Conservation (phyloP, 495 filamentous ascomycete genomes). For the Margaritispora aquatica region DNA sequence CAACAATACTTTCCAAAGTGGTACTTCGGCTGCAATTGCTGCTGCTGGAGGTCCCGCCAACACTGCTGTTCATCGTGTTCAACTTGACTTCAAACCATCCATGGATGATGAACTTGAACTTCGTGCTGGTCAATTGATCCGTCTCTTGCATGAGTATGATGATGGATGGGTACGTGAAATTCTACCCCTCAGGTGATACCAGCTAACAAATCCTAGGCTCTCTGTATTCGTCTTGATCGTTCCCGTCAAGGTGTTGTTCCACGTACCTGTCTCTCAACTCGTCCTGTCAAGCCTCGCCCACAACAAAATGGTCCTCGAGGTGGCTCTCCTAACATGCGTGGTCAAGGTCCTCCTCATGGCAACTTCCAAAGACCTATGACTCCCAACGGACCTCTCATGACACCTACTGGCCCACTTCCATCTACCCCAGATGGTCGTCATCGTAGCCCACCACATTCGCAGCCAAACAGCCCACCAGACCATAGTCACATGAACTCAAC, state of each 20-base stretch:
- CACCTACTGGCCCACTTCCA: constrained; percentile 39
- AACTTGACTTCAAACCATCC: constrained; percentile 90
- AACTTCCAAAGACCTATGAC: constrained; percentile 42
- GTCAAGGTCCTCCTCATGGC: constrained; percentile 33
- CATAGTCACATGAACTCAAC: constrained; percentile 54
- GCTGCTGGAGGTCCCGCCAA: constrained; percentile 50
- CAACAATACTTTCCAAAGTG: constrained; percentile 36
- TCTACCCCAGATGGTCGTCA: constrained; percentile 18
- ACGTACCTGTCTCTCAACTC: constrained; percentile 85
- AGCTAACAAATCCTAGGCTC: constrained; percentile 58
- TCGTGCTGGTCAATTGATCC: constrained; percentile 70
- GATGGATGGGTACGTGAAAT: constrained; percentile 83
- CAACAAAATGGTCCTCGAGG: constrained; percentile 44
- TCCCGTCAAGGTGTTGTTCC: constrained; percentile 90
- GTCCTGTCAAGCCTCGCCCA: constrained; percentile 81
- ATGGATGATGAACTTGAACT: constrained; percentile 88
- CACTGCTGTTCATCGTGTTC: constrained; percentile 74
- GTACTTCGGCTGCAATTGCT: constrained; percentile 44
- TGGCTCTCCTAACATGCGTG: constrained; percentile 37
- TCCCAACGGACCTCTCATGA: no score
- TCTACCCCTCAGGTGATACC: neutral
- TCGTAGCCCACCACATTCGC: constrained; percentile 45
- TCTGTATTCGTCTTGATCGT: constrained; percentile 85
- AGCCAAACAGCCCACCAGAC: constrained; percentile 46
- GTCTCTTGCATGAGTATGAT: constrained; percentile 92